Evolutionary conservation across 2,329 filamentous ascomycete species (phyloP), one percentile per base, ranked within the genome.

Genomic region (Xylaria sp.): DNA sequence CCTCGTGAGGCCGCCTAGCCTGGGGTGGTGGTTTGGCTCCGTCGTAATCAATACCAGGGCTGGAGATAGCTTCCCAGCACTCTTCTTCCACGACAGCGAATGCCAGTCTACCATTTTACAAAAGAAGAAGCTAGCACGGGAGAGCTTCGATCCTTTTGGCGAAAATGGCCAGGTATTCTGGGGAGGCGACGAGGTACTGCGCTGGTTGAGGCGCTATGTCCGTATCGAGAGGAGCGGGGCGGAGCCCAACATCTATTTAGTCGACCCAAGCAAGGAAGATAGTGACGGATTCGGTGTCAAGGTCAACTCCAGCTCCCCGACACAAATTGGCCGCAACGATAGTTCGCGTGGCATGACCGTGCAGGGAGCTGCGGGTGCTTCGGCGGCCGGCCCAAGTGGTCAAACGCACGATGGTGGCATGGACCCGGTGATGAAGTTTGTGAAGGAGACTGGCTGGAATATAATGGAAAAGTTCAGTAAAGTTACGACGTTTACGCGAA

Each of bases 21-120:
- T 97, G 7, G 96, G 95, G 15, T 99, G 95, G 96, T 99, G 95
- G 95, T 97, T 96, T 75, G 95, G 95, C 35, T 97, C 93, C 66
- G 79, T 99, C 28, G 90, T 99, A 60, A 92, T 99, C 79, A 99
- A 99, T 75, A 92, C 92, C 1, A 84, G 91, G 12, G 88, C 90
- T 0, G 96, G 96, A 3, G 94, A 98, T 74, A 95, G 92, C 74
- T 97, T 98, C 69, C 95, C 95, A 0, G 93, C 95, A 0, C 81
- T 99, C 1, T 99, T 99, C 79, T 99, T 99, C 79, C 95, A 99
- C 75, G 95, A 99, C 73, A 93, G 89, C 66, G 95, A 99, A 79
- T 99, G 95, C 73, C 91, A 97, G 78, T 96, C 91, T 56, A 99
- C 95, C 0, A 96, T 98, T 21, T 78, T 96, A 59, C 94, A 98